These are phyloP conservation scores for Cantharellus anzutake DNA, from an alignment of 768 basidiomycete species.

Conservation along the genomic window DNA sequence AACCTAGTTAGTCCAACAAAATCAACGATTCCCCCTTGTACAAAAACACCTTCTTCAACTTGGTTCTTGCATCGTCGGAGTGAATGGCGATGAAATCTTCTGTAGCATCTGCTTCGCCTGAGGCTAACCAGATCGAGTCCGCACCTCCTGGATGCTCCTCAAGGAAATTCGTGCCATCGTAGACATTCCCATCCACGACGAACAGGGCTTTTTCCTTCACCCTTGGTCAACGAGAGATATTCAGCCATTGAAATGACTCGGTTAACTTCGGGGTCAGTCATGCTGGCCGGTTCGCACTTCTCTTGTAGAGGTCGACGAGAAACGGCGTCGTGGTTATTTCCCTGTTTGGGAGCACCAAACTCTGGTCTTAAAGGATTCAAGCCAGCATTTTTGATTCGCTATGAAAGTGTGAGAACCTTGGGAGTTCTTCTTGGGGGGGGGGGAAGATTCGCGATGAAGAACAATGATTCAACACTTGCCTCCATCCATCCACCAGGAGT, in stretches of 20 bases:
- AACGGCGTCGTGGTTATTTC: not conserved
- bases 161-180: constrained; percentile 32
- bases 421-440: not conserved
- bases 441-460: not conserved
- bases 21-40: not conserved
- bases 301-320: not conserved
- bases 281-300: not conserved
- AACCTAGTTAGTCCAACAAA: not conserved
- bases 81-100: constrained; percentile 28
- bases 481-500: constrained; percentile 43
- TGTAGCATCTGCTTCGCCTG: constrained; percentile 34
- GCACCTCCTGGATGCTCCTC: constrained; percentile 40
- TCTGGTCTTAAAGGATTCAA: not conserved
- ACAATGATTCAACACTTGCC: constrained; percentile 9
- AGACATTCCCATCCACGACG: constrained; percentile 33
- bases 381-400: not conserved
- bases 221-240: not conserved
- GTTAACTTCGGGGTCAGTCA: not conserved
- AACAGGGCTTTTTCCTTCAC: constrained; percentile 25
- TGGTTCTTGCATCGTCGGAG: not conserved
- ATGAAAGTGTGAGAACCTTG: not conserved
- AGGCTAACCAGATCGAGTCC: constrained; percentile 35
- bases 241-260: not conserved
- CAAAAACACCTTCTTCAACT: not conserved
- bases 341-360: not conserved